phyloP scores from a whole-genome alignment of 495 filamentous ascomycete species.

The Staphylotrichum tortipilum region DNA sequence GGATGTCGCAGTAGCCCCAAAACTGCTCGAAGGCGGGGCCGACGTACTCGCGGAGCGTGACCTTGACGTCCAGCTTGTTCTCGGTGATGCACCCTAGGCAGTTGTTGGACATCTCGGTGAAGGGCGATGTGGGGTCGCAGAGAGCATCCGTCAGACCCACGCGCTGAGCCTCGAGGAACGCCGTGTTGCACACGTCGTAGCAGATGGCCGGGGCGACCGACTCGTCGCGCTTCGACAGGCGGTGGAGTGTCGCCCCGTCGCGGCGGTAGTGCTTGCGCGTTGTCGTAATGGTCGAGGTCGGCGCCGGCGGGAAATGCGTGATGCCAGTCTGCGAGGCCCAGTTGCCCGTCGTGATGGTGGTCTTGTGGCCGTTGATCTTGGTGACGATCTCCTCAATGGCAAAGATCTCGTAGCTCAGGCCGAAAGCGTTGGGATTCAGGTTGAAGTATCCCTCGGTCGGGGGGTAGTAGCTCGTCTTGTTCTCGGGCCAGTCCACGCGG shows the following conservation, averaged over 20 bases:
- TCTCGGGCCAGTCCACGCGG: constrained; percentile 33
- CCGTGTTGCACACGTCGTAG: constrained; percentile 47
- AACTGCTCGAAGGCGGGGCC: constrained; percentile 20
- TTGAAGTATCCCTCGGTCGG: constrained; percentile 53
- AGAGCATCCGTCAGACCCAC: constrained; percentile 40
- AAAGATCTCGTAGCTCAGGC: constrained; percentile 55
- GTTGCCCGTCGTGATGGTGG: constrained; percentile 36
- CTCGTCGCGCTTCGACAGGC: constrained; percentile 26
- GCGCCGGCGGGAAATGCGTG: constrained; percentile 26
- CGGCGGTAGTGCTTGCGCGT: neutral
- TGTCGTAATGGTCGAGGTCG: constrained; percentile 11
- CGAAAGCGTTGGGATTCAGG: constrained; percentile 54
- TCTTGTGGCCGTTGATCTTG: constrained; percentile 16
- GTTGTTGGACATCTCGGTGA: constrained; percentile 22
- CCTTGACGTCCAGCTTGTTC: constrained; percentile 12
- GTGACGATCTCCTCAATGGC: constrained; percentile 19
- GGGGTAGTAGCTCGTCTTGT: constrained; percentile 42
- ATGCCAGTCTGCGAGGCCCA: constrained; percentile 38
- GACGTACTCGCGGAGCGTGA: constrained; percentile 17
- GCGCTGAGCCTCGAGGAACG: constrained; percentile 35
- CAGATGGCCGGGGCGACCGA: constrained; percentile 38
- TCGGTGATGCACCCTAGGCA: constrained; percentile 36
- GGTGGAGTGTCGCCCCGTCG: constrained; percentile 4
- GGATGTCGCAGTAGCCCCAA: constrained; percentile 24
- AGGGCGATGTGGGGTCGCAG: constrained; percentile 36